A percentile compares a stretch with the other conserved stretches of the same genome.
Evolutionary conservation across 108 stramenopile species (phyloP).

Genomic region (Asterionellopsis glacialis): DNA sequence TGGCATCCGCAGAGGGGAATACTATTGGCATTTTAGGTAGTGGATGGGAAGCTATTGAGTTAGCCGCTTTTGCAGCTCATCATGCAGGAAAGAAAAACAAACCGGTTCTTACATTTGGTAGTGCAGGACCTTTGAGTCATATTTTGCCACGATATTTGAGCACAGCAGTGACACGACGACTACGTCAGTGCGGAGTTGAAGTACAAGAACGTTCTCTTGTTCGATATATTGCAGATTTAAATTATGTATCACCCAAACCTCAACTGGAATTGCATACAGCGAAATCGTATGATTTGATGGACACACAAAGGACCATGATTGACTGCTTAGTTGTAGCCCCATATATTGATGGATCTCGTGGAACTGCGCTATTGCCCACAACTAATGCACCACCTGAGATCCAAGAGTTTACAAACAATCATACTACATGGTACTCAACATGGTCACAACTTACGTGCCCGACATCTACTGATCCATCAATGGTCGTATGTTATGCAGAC

Average conservation of each 20-base stretch:
- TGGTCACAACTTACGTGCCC: constrained; percentile 42
- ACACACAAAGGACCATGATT: constrained; percentile 34
- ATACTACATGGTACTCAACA: constrained; percentile 45
- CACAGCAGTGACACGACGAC: constrained; percentile 55
- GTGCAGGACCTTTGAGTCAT: constrained; percentile 40
- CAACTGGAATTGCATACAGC: constrained; percentile 66
- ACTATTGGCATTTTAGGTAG: constrained; percentile 69
- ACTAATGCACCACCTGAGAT: constrained; percentile 24
- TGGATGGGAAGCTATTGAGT: constrained; percentile 78
- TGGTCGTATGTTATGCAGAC: constrained; percentile 67
- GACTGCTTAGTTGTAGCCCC: constrained; percentile 74
- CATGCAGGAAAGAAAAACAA: constrained; percentile 20
- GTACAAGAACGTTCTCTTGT: constrained; percentile 71
- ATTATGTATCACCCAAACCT: background rate
- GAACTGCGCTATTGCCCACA: constrained; percentile 60
- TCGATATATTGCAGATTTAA: constrained; percentile 50
- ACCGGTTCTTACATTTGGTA: constrained; percentile 60
- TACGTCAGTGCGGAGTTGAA: constrained; percentile 51
- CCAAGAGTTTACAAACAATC: constrained; percentile 9
- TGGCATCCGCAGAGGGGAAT: constrained; percentile 53
- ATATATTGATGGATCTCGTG: constrained; percentile 54
- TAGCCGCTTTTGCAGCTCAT: constrained; percentile 24
- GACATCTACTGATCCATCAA: constrained; percentile 37
- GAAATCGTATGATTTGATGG: constrained; percentile 75
- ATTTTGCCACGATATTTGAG: constrained; percentile 72